phyloP scores from a whole-genome alignment of 345 rosid genomes.

The Rhodomyrtus tomentosa region DNA sequence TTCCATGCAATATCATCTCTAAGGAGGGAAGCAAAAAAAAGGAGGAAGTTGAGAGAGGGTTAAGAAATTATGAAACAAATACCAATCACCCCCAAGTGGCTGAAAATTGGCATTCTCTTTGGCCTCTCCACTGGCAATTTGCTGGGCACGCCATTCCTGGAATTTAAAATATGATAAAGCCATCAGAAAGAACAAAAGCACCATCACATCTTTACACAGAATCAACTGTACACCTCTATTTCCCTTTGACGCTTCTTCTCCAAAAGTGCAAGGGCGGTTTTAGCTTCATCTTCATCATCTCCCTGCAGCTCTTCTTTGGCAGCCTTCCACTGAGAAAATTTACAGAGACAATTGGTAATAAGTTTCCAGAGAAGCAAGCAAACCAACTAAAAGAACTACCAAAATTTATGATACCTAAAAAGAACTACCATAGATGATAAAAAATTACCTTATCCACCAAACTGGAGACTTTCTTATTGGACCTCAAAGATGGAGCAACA shows the following conservation, averaged over 20 bases:
- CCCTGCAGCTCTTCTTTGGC: conserved; percentile 91
- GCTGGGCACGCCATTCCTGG: conserved; percentile 82
- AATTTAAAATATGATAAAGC: conserved; percentile 2
- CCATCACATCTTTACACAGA: not conserved
- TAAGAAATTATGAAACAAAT: conserved; percentile 10
- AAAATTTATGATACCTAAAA: not conserved
- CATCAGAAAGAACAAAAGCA: not conserved
- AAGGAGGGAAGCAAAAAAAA: not conserved
- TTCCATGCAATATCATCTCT: not conserved
- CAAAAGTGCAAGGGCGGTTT: conserved; percentile 42
- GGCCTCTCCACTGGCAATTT: conserved; percentile 91
- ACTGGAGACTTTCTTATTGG: conserved; percentile 87
- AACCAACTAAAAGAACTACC: not conserved
- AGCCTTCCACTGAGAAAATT: conserved; percentile 74
- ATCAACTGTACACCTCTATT: conserved; percentile 42
- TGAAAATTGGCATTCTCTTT: conserved; percentile 94
- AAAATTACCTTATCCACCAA: conserved; percentile 84
- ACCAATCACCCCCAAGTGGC: conserved; percentile 96
- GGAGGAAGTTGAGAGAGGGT: not conserved
- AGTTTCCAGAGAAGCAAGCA: not conserved
- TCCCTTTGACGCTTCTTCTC: conserved; percentile 77
- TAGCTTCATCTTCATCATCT: conserved; percentile 68
- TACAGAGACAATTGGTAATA: not conserved
- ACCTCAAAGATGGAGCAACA: conserved; percentile 64
- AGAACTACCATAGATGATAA: not conserved